phyloP scores from a whole-genome alignment of 805 yeast species.

The Nakazawaea wickerhamii region DNA sequence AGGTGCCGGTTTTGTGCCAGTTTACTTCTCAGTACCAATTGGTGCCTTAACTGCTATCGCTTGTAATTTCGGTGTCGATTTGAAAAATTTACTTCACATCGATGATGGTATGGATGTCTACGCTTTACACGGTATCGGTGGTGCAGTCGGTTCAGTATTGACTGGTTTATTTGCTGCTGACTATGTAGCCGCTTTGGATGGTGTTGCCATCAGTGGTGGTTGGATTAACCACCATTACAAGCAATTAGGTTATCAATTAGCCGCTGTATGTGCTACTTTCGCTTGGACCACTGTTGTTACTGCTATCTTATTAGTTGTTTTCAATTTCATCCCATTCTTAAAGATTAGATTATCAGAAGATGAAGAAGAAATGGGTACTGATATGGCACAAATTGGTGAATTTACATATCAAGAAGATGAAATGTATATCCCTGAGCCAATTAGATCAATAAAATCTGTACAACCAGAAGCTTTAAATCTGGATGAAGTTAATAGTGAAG shows the following conservation, averaged over 20 bases:
- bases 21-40: constrained; percentile 80
- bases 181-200: constrained; percentile 82
- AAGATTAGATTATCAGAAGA: constrained; percentile 80
- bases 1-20: constrained; percentile 94
- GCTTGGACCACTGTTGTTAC: constrained; percentile 76
- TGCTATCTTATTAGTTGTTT: constrained; percentile 53
- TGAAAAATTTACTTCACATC: constrained; percentile 64
- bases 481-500: constrained; percentile 5
- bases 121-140: constrained; percentile 93
- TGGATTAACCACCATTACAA: constrained; percentile 80
- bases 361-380: constrained; percentile 85
- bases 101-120: constrained; percentile 96
- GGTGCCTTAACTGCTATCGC: constrained; percentile 73
- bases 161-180: constrained; percentile 93
- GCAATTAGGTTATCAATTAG: constrained; percentile 86
- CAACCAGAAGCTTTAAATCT: constrained; percentile 5
- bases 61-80: constrained; percentile 82
- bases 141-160: constrained; percentile 72
- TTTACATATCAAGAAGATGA: constrained; percentile 66
- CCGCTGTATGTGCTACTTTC: constrained; percentile 66
- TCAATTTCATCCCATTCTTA: constrained; percentile 77
- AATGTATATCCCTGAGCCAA: constrained; percentile 71
- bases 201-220: constrained; percentile 71
- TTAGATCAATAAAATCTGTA: constrained; percentile 48
- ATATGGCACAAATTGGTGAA: constrained; percentile 87